Evolutionary conservation across 352 stramenopile genomes (phyloP).

Genomic region (Aphanomyces invadans): DNA sequence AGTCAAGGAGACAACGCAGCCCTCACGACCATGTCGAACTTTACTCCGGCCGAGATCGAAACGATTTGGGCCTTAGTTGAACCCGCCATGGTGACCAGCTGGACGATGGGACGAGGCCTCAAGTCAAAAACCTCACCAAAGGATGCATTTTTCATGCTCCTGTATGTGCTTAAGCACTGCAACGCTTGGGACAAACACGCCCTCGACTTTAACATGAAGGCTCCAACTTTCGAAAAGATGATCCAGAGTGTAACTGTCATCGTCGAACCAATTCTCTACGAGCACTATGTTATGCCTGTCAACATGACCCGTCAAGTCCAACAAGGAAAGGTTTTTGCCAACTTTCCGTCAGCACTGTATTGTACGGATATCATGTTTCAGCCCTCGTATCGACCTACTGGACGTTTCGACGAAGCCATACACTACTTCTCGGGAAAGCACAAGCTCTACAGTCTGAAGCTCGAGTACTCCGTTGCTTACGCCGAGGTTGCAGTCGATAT

Average conservation of each 20-base stretch:
- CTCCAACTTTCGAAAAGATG: conserved; percentile 4
- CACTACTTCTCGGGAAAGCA: not conserved
- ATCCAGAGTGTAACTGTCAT: not conserved
- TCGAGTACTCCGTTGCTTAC: not conserved
- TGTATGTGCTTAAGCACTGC: not conserved
- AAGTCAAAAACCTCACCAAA: not conserved
- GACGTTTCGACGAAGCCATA: not conserved
- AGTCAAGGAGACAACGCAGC: not conserved
- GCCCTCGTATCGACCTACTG: not conserved
- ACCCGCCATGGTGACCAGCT: not conserved
- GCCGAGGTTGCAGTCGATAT: not conserved
- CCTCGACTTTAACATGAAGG: not conserved
- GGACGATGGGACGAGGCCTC: not conserved
- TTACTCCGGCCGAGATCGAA: not conserved
- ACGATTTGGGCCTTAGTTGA: not conserved
- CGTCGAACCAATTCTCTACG: too few species aligned
- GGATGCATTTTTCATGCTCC: not conserved
- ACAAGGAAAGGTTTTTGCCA: not conserved
- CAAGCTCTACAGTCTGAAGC: not conserved
- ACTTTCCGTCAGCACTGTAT: not conserved
- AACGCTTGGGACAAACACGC: not conserved
- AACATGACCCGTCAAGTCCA: not conserved
- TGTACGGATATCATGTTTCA: conserved; percentile 1
- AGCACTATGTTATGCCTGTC: not conserved
- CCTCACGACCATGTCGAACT: not conserved